Percentiles rank a stretch among this genome's conserved stretches.
Evolutionary conservation across 148 eudicot species (phyloP).

Genomic region (Pharnaceum exiguum): DNA sequence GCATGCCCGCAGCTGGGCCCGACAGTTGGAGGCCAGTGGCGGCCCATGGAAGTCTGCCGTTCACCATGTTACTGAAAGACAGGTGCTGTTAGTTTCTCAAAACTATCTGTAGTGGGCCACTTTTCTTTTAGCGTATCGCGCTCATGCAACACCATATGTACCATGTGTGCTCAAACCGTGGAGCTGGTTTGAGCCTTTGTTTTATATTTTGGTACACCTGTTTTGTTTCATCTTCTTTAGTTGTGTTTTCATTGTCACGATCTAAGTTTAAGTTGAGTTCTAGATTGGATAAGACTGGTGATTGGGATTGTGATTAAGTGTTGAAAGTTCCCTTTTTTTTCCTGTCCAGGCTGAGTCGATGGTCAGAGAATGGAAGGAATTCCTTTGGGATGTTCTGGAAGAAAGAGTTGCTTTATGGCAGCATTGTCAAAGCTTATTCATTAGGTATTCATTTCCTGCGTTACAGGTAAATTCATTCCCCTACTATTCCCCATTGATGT

Average conservation of each 20-base stretch:
- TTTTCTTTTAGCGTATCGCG: no score
- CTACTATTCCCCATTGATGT: not conserved
- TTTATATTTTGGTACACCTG: no score
- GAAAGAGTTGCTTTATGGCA: slow-evolving; percentile 96
- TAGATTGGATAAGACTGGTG: no score
- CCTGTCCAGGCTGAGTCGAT: slow-evolving; percentile 71
- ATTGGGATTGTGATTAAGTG: no score
- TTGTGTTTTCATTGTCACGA: no score
- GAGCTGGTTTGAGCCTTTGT: no score
- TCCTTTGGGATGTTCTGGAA: slow-evolving; percentile 97
- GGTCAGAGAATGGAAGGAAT: slow-evolving; percentile 98
- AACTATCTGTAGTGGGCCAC: not conserved
- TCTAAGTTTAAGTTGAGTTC: no score
- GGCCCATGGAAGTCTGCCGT: slow-evolving; percentile 71
- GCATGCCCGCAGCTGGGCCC: slow-evolving; percentile 89
- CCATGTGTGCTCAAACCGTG: no score
- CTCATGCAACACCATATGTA: no score
- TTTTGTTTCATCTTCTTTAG: no score
- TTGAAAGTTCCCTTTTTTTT: not conserved
- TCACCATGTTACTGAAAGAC: slow-evolving; percentile 93
- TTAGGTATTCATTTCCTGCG: slow-evolving; percentile 77
- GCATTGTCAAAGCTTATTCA: slow-evolving; percentile 88
- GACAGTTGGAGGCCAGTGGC: slow-evolving; percentile 81
- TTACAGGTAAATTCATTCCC: slow-evolving; percentile 50
- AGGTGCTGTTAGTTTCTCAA: slow-evolving; percentile 35